Evolutionary conservation across 2,329 filamentous ascomycete genomes (phyloP).

Genomic region (Raffaelea albimanens): DNA sequence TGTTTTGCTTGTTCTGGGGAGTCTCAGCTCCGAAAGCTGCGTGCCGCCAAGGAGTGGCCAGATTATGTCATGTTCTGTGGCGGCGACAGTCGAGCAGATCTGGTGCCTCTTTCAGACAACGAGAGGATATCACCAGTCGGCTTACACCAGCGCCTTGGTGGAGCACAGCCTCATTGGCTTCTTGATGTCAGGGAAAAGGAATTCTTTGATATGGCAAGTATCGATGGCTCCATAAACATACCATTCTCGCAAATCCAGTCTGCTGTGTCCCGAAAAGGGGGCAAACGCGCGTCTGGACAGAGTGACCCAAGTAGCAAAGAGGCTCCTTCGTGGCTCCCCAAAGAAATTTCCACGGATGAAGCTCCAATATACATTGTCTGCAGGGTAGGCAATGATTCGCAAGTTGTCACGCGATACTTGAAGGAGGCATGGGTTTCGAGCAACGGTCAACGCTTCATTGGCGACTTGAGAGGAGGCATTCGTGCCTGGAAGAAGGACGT

Average conservation of each 20-base stretch:
- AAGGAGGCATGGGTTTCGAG: conserved; percentile 48
- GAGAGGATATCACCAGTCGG: conserved; percentile 60
- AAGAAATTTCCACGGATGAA: conserved; percentile 23
- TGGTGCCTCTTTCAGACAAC: conserved; percentile 40
- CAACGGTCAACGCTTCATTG: conserved; percentile 48
- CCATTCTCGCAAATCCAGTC: conserved; percentile 45
- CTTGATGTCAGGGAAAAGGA: conserved; percentile 79
- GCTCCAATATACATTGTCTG: conserved; percentile 63
- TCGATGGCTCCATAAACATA: conserved; percentile 68
- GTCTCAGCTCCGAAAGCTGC: conserved; percentile 36
- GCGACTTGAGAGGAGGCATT: conserved; percentile 64
- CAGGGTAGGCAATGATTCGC: conserved; percentile 69
- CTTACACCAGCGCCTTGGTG: conserved; percentile 30
- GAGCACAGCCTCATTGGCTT: conserved; percentile 39
- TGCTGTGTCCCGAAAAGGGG: not conserved
- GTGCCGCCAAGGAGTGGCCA: conserved; percentile 41
- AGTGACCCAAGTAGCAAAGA: not conserved
- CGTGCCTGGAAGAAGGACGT: conserved; percentile 62
- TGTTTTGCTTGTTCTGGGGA: conserved; percentile 69
- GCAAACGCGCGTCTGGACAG: not conserved
- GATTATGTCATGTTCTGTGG: conserved; percentile 89
- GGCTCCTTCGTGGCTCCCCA: conserved; percentile 25
- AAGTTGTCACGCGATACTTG: conserved; percentile 56
- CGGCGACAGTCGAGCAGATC: conserved; percentile 20
- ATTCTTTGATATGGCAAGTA: conserved; percentile 70